Evolutionary conservation across 2,329 filamentous ascomycete species (phyloP), one percentile per base, ranked within the genome.

Genomic region (Beauveria asiatica): DNA sequence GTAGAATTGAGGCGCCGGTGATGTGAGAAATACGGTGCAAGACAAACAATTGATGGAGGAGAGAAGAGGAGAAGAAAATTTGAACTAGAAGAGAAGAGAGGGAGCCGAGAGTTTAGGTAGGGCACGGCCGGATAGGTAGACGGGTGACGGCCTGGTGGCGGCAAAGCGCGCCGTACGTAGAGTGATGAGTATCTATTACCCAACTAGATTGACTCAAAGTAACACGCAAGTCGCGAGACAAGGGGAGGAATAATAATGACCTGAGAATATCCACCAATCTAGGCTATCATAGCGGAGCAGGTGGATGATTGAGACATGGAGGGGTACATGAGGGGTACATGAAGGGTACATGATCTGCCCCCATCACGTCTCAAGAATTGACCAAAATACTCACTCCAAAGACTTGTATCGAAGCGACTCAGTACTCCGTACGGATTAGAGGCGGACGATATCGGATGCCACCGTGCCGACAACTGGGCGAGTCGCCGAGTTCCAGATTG

Each of bases 391-490:
- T 30, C 10, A n/a, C 48, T 21, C 21, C 30, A 42, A 42, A 3
- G 16, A 16, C 17, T 19, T n/a, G 25, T 30, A 19, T 33, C 48
- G 16, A 19, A 50, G 25, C 48, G 30, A 33, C 48, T 49, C 25
- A 25, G 23, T 30, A 33, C 25, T 48, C 17, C 23, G 13, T 30
- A n/a, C n/a, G n/a, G n/a, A n/a, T n/a, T n/a, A 16, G 41, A 46
- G 21, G 41, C 42, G 60, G 44, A 66, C 63, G 62, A 62, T 59
- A 64, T 63, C 66, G 66, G 65, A 50, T 50, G 41, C 57, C 30
- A 59, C 60, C 62, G 64, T 62, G 45, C 64, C 64, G 65, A 63
- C 33, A 41, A 57, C 62, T 63, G 63, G 44, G 64, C 62, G 57
- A 53, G 27, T 27, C 51, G 59, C 42, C 59, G 59, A 53, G 23